phyloP scores from a whole-genome alignment of 1,284 basidiomycete species.

The Inonotus obliquus region DNA sequence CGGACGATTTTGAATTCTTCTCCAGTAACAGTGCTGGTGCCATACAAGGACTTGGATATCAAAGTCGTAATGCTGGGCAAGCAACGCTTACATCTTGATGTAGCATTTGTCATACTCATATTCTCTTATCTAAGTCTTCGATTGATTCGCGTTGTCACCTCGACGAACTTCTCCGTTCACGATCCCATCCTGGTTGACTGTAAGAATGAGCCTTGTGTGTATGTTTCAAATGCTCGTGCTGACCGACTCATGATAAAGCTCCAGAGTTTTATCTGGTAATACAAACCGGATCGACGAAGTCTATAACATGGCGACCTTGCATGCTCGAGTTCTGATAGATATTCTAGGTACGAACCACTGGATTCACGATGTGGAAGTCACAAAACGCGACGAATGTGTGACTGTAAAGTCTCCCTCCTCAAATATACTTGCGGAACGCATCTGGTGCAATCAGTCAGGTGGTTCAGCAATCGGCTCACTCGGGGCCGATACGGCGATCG shows the following conservation, averaged over 20 bases:
- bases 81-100: background rate
- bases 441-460: slow-evolving; percentile 35
- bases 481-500: slow-evolving; percentile 29
- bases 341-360: slow-evolving; percentile 27
- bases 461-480: slow-evolving; percentile 34
- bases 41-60: slow-evolving; percentile 32
- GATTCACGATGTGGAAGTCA: slow-evolving; percentile 36
- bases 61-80: slow-evolving; percentile 31
- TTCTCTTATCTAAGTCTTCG: slow-evolving; percentile 24
- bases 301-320: slow-evolving; percentile 30
- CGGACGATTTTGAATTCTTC: slow-evolving; percentile 35
- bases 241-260: slow-evolving; percentile 21
- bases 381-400: slow-evolving; percentile 36
- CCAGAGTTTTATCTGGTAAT: slow-evolving; percentile 36
- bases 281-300: slow-evolving; percentile 30
- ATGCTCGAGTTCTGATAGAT: background rate
- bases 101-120: background rate
- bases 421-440: slow-evolving; percentile 32
- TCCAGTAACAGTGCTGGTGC: slow-evolving; percentile 33
- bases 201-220: background rate
- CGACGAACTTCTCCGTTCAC: slow-evolving; percentile 32
- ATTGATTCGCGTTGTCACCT: slow-evolving; percentile 31
- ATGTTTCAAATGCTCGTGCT: background rate
- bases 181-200: slow-evolving; percentile 35
- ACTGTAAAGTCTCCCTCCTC: slow-evolving; percentile 33